Evolutionary conservation across 2,329 filamentous ascomycete species (phyloP).

Genomic region (Davidsoniella virescens): DNA sequence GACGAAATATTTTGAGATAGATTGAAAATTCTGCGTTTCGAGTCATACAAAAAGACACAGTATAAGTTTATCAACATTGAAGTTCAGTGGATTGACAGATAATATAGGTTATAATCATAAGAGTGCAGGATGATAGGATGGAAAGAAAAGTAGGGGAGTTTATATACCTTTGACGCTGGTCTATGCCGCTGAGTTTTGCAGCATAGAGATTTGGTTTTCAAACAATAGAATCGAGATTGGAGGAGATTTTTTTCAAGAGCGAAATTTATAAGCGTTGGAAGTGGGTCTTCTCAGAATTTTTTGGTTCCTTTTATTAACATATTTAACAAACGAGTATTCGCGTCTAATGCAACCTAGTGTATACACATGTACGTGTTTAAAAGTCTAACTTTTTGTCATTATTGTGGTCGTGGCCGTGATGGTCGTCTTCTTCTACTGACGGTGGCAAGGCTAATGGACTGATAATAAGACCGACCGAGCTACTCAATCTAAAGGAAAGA

Average conservation of each 20-base stretch:
- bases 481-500: constrained; percentile 76
- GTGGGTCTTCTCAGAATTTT: background rate
- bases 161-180: too few species aligned
- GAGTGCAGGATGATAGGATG: too few species aligned
- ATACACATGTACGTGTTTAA: background rate
- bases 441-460: constrained; percentile 82
- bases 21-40: background rate
- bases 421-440: constrained; percentile 22
- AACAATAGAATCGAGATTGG: too few species aligned
- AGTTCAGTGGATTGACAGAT: constrained; percentile 46
- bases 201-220: too few species aligned
- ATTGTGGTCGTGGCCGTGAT: constrained; percentile 14
- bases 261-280: too few species aligned
- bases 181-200: too few species aligned
- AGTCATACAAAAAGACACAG: constrained; percentile 13
- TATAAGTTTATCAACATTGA: constrained; percentile 24
- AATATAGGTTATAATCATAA: constrained; percentile 14
- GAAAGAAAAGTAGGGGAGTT: too few species aligned
- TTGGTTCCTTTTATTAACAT: too few species aligned
- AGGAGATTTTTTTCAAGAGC: too few species aligned
- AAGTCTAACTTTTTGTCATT: constrained; percentile 27
- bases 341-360: background rate
- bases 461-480: constrained; percentile 64
- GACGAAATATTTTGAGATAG: background rate
- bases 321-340: too few species aligned